Conservation (phyloP, 1,284 basidiomycete species). For the Sphaerobolus stellatus region DNA sequence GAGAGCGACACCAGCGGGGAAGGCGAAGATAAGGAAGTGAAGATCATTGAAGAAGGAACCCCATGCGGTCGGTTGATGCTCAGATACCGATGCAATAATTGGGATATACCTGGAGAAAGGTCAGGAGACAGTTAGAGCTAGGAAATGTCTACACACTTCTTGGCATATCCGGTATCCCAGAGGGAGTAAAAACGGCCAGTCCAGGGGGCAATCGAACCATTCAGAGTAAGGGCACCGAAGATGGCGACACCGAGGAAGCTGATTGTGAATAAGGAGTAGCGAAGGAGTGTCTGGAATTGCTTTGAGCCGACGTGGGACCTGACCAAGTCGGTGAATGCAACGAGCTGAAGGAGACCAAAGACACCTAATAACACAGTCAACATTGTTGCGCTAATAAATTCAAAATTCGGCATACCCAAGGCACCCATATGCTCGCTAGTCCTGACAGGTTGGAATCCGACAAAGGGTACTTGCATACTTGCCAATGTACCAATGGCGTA, state of each 20-base stretch:
- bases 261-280: constrained; percentile 64
- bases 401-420: constrained; percentile 55
- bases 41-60: constrained; percentile 99
- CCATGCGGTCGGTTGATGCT: constrained; percentile 99
- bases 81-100: constrained; percentile 99
- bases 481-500: constrained; percentile 96
- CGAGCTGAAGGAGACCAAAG: constrained; percentile 95
- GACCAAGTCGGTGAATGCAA: constrained; percentile 91
- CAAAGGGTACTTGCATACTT: constrained; percentile 99
- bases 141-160: constrained; percentile 61
- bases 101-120: constrained; percentile 74
- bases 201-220: constrained; percentile 98
- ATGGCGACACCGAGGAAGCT: constrained; percentile 74
- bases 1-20: constrained; percentile 93
- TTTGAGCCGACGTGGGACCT: constrained; percentile 88
- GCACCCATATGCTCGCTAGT: constrained; percentile 99
- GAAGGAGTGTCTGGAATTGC: constrained; percentile 87
- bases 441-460: constrained; percentile 97
- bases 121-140: constrained; percentile 13
- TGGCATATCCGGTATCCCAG: constrained; percentile 99
- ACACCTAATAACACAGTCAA: constrained; percentile 55
- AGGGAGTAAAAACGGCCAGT: constrained; percentile 99
- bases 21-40: constrained; percentile 95
- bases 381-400: constrained; percentile 3
- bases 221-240: constrained; percentile 83